Evolutionary conservation across 345 rosid genomes (phyloP), one percentile per base, ranked within the genome.

Genomic region (Bretschneidera sinensis): DNA sequence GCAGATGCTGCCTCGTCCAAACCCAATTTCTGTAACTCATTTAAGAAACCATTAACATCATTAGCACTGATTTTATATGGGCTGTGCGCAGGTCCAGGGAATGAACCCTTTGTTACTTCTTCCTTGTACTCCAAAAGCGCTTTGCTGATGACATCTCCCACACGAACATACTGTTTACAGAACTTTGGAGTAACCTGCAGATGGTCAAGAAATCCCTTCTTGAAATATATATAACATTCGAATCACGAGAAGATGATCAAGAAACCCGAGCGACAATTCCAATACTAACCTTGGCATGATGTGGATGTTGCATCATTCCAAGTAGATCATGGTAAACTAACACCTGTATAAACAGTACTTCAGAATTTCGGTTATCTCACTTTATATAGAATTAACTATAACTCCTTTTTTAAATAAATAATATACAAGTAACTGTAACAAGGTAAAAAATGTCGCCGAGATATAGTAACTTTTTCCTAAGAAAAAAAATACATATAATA

Each of bases 231-330:
- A 16, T 56, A 57, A 45, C 57, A 57, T 28, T 17, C 2, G 57
- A 56, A 9, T 13, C 13, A 8, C 10, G 10, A 28, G 6, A 23
- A 49, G 18, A 24, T 9, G 47, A 56, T 24, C 47, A 48, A 59
- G 24, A 54, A 60, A 62, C 2, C 43, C 39, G 24, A 39, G 48
- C 8, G 48, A 21, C n/a, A n/a, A n/a, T n/a, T n/a, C n/a, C n/a
- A n/a, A 24, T 51, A 35, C 28, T 66, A 43, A 90, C 99, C 96
- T 94, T 94, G 49, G 96, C 97, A 78, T 94, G 97, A 69, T 90
- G 95, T 18, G 99, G 99, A 64, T 90, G 99, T 66, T 83, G 99
- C 78, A 88, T 63, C 96, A 94, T 90, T 67, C 97, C 99, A 51
- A 94, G 66, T 39, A 94, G 87, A 70, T 94, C 99, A 73, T 90